Percentiles rank a stretch among this genome's conserved stretches.
These are phyloP conservation scores for Crithidia brevicula DNA, from an alignment of 208 protist species.

Conservation along the genomic window DNA sequence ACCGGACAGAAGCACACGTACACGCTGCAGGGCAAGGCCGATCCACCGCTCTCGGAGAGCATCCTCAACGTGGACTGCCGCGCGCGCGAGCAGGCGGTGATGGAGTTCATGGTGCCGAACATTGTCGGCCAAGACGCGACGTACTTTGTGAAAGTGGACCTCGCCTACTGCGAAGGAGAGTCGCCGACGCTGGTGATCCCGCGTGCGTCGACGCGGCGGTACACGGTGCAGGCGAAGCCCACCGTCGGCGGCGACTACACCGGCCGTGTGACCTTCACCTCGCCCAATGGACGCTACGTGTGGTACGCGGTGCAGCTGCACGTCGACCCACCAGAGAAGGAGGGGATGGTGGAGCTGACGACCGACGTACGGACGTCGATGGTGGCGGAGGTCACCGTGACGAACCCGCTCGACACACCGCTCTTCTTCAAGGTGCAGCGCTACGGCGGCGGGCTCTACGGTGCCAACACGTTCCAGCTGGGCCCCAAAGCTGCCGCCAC, in stretches of 20 bases:
- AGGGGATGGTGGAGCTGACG: conserved; percentile 77
- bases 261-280: conserved; percentile 86
- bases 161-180: conserved; percentile 82
- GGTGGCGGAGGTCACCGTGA: conserved; percentile 84
- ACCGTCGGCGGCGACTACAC: conserved; percentile 81
- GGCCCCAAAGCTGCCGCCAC: conserved; percentile 39
- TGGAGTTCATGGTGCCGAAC: conserved; percentile 80
- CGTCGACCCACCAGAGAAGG: conserved; percentile 84
- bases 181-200: conserved; percentile 59
- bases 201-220: conserved; percentile 57
- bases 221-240: conserved; percentile 75
- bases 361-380: conserved; percentile 87
- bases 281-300: conserved; percentile 77
- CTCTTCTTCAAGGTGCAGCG: conserved; percentile 80
- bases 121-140: conserved; percentile 62
- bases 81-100: conserved; percentile 62
- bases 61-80: conserved; percentile 77
- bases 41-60: conserved; percentile 91
- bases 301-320: conserved; percentile 92
- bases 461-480: conserved; percentile 72
- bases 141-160: conserved; percentile 87
- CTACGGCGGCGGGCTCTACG: conserved; percentile 79
- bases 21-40: conserved; percentile 79
- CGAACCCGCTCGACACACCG: conserved; percentile 79
- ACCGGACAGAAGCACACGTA: conserved; percentile 91